Conservation (phyloP, 2,329 filamentous ascomycete species). For the Waltergamsia citrina region DNA sequence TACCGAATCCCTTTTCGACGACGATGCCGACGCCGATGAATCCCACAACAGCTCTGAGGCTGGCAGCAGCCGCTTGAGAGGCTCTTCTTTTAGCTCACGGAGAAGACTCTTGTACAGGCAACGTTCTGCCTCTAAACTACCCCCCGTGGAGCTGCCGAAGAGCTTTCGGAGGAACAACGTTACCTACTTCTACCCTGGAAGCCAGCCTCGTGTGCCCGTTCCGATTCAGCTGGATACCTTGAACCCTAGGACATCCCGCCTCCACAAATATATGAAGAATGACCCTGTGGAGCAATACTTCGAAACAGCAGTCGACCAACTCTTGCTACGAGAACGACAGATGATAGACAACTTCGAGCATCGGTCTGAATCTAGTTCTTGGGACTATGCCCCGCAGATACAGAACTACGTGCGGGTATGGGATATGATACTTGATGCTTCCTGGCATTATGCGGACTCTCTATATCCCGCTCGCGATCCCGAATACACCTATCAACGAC, state of each 20-base stretch:
- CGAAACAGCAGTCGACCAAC: conserved; percentile 2
- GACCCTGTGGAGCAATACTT: conserved; percentile 2
- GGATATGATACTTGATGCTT: conserved; percentile 26
- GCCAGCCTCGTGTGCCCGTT: conserved; percentile 1
- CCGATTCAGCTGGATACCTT: conserved; percentile 1
- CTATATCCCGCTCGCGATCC: conserved; percentile 22
- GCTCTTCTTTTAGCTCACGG: background rate
- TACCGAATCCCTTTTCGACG: background rate
- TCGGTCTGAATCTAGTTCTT: background rate
- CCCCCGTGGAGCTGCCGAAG: conserved; percentile 2
- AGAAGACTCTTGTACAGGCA: background rate
- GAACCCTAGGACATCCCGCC: conserved; percentile 1
- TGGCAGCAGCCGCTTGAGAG: background rate
- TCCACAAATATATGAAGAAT: background rate
- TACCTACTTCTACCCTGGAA: background rate
- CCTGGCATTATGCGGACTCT: conserved; percentile 23
- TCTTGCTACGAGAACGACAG: conserved; percentile 1
- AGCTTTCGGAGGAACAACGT: conserved; percentile 2
- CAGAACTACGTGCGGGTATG: conserved; percentile 13
- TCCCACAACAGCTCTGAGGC: conserved; percentile 1
- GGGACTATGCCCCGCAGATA: conserved; percentile 6
- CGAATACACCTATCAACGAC: conserved; percentile 20
- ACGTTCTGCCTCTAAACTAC: conserved; percentile 2
- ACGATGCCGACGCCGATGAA: conserved; percentile 1
- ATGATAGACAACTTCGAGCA: background rate